phyloP scores from a whole-genome alignment of 2,329 filamentous ascomycete genomes.

The Hirsutella minnesotensis region DNA sequence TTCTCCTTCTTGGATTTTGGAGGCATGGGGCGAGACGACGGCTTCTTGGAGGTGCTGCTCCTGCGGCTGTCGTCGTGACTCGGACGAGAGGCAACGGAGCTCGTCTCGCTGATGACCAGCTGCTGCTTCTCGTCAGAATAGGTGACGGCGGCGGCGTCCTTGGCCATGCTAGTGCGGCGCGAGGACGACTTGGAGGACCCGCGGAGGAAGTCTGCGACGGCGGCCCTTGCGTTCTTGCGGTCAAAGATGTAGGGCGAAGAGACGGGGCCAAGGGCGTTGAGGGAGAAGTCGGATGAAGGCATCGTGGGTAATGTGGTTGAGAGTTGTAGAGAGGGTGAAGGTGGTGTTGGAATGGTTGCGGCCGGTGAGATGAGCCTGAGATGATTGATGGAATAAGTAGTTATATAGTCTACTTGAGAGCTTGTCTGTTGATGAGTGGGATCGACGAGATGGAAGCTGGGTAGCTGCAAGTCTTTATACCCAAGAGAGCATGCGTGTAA shows the following conservation, averaged over 20 bases:
- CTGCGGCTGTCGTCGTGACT: background rate
- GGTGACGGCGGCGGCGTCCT: background rate
- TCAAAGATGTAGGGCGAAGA: conserved; percentile 4
- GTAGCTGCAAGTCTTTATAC: too few relatives aligned
- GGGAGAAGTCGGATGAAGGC: background rate
- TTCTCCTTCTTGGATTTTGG: conserved; percentile 2
- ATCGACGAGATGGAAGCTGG: too few relatives aligned
- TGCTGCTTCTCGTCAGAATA: background rate
- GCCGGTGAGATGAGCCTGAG: too few relatives aligned
- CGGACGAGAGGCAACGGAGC: background rate
- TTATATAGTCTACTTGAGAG: too few relatives aligned
- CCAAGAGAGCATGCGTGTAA: too few relatives aligned
- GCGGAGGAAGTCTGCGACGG: conserved; percentile 5
- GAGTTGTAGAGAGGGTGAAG: too few relatives aligned
- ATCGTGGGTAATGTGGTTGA: too few relatives aligned
- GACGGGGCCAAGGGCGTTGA: conserved; percentile 7
- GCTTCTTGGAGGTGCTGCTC: background rate
- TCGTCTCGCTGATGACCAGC: conserved; percentile 2
- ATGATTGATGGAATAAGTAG: too few relatives aligned
- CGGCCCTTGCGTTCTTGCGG: conserved; percentile 3
- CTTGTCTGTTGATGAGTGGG: too few relatives aligned
- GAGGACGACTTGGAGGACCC: background rate
- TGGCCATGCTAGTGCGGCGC: conserved; percentile 3
- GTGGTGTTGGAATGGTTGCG: too few relatives aligned
- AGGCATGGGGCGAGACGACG: background rate